Evolutionary conservation across 2,329 filamentous ascomycete genomes (phyloP), one percentile per base, ranked within the genome.

Genomic region (Zymoseptoria ardabiliae): DNA sequence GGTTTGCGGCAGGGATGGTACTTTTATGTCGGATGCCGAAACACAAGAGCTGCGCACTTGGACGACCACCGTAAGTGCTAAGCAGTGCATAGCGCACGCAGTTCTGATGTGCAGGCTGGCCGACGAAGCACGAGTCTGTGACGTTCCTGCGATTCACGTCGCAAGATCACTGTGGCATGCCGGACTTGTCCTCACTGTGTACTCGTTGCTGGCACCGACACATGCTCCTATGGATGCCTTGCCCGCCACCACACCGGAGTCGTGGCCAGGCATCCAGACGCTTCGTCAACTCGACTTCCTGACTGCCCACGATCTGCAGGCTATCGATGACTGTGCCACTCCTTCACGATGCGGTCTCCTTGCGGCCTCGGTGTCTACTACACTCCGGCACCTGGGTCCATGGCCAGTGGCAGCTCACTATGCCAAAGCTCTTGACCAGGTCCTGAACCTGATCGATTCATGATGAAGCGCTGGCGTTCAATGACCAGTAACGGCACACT

Each of bases 361-460:
- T 25, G 56, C 56, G 9, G 53, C 35, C 23, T 53, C 50, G 8
- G 6, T 58, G 6, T 58, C 22, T 2, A 23, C 50, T 10, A 54
- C 20, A 10, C 50, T 58, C 10, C 56, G 56, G 19, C 35, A 53
- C 13, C 50, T 58, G 30, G 56, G 56, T 8, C 49, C 56, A 20
- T 58, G 56, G 56, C 50, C 25, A 35, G 41, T 20, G n/a, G 50
- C 21, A 22, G 56, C 25, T 17, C 50, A 49, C 10, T 58, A 52
- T 23, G 56, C 56, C 17, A 53, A 45, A 53, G 53, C 48, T n/a
- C 56, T 58, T 19, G 56, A 58, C 19, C 45, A 50, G n/a, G 50
- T 58, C 22, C 11, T 58, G 30, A 28, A 57, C 7, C 21, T 57
- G 2, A 21, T 20, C 20, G 55, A 57, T 22, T n/a, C 48, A 19